Evolutionary conservation across 2,329 filamentous ascomycete genomes (phyloP), one percentile per base, ranked within the genome.

Genomic region (Neonectria magnoliae): DNA sequence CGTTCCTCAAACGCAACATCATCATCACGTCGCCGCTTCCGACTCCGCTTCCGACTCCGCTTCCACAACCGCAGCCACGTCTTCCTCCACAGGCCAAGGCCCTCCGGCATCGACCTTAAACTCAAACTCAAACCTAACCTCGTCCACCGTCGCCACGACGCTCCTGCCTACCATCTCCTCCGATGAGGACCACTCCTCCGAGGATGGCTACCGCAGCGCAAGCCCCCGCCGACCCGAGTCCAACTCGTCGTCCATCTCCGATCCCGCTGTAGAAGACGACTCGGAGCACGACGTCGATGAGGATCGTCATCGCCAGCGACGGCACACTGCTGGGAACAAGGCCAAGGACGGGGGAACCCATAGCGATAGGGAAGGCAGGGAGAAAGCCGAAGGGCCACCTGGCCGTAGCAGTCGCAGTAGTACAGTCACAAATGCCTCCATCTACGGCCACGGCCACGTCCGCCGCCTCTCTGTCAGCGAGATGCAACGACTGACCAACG

Each of bases 401-500:
- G 68, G 69, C 1, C 69, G 72, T 10, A 68, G 74, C 38, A 73
- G 74, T 50, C 73, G 73, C 22, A 78, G 74, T 65, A 75, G 71
- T 42, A 71, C 77, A 31, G 71, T 76, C 53, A 76, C 70, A 61
- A 77, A 74, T 62, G 69, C 72, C 5, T 68, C 67, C 33, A 81
- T 78, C 66, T 76, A 79, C 45, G 84, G 83, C 65, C 82, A 79
- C 50, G 77, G 83, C 64, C 82, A 79, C 52, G 77, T 88, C 51
- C 82, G 85, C 59, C 83, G 86, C 41, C 79, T 90, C 27, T 88
- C 87, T 0, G 85, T 85, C 8, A 84, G 81, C 41, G 85, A 88
- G 71, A 88, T 90, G 73, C 84, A 87, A 57, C 84, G 87, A 64
- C 77, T 90, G 63, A 84, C 85, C 14, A 83, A 82, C 29, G 82